phyloP scores from a whole-genome alignment of 1,284 basidiomycete species.

The Ustilago shanxiensis region DNA sequence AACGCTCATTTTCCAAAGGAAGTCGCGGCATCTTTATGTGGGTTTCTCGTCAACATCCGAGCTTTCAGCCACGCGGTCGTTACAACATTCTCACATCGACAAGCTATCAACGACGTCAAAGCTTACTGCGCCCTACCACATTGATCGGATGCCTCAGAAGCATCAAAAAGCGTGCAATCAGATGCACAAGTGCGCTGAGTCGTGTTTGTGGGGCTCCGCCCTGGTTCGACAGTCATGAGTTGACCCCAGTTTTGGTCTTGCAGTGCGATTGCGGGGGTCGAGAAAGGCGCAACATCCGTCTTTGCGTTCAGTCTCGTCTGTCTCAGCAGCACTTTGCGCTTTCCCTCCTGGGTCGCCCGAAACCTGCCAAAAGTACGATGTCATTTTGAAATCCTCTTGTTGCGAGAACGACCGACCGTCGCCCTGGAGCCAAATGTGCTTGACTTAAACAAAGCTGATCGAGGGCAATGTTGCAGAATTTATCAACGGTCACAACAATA shows the following conservation, averaged over 20 bases:
- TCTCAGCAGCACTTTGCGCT: too few relatives aligned
- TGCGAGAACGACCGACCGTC: too few relatives aligned
- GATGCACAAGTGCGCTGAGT: too few relatives aligned
- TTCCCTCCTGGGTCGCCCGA: too few relatives aligned
- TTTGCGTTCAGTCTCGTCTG: neutral
- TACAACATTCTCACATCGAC: neutral
- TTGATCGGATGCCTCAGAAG: neutral
- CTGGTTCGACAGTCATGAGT: neutral
- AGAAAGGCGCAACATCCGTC: too few relatives aligned
- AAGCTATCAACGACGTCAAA: slow-evolving; percentile 4
- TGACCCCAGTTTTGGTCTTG: neutral
- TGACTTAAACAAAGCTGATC: too few relatives aligned
- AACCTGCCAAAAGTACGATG: too few relatives aligned
- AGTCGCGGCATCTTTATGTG: slow-evolving; percentile 13
- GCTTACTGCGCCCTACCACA: neutral
- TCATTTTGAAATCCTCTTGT: too few relatives aligned
- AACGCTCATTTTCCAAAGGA: slow-evolving; percentile 13
- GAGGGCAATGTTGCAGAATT: too few relatives aligned
- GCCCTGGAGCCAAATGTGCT: too few relatives aligned
- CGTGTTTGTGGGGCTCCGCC: slow-evolving; percentile 19
- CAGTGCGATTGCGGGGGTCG: neutral
- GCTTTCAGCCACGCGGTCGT: slow-evolving; percentile 6
- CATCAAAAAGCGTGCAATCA: neutral
- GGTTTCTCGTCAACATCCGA: neutral
- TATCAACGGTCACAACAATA: too few relatives aligned